Percentiles rank a stretch among this genome's conserved stretches.
phyloP scores from a whole-genome alignment of 2,329 filamentous ascomycete species.

The Tolypocladium tundrense region DNA sequence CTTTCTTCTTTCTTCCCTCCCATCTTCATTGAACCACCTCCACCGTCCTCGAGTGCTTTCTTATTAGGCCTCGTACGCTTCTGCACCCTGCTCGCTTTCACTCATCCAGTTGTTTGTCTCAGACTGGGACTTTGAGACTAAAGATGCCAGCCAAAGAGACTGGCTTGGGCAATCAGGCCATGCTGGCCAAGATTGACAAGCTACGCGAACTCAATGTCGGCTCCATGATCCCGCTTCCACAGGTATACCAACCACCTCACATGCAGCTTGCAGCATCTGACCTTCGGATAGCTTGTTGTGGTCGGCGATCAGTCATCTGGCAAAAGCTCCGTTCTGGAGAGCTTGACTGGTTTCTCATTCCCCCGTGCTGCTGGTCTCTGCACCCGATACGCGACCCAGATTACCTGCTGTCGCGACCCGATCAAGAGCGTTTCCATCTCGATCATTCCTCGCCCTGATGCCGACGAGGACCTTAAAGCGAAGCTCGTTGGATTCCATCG shows the following conservation, averaged over 20 bases:
- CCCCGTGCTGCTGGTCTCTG: slow-evolving; percentile 33
- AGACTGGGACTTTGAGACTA: too few species aligned
- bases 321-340: slow-evolving; percentile 77
- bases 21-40: neutral
- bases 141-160: neutral
- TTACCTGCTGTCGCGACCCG: slow-evolving; percentile 14
- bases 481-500: slow-evolving; percentile 15
- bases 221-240: slow-evolving; percentile 25
- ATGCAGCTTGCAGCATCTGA: slow-evolving; percentile 23
- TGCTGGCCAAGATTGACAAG: slow-evolving; percentile 28
- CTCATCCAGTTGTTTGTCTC: neutral
- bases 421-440: slow-evolving; percentile 27
- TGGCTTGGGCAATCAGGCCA: slow-evolving; percentile 9
- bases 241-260: slow-evolving; percentile 39
- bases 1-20: neutral
- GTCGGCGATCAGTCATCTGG: slow-evolving; percentile 80
- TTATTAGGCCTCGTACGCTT: too few species aligned
- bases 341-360: slow-evolving; percentile 37
- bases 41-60: neutral
- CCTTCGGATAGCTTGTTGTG: slow-evolving; percentile 48
- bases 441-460: slow-evolving; percentile 20
- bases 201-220: slow-evolving; percentile 29
- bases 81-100: neutral
- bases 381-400: slow-evolving; percentile 35
- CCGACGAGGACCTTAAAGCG: slow-evolving; percentile 4